Percentiles rank a stretch among this genome's conserved stretches.
Evolutionary conservation across 108 stramenopile genomes (phyloP).

Genomic region (Cyclostephanos invisitatus): DNA sequence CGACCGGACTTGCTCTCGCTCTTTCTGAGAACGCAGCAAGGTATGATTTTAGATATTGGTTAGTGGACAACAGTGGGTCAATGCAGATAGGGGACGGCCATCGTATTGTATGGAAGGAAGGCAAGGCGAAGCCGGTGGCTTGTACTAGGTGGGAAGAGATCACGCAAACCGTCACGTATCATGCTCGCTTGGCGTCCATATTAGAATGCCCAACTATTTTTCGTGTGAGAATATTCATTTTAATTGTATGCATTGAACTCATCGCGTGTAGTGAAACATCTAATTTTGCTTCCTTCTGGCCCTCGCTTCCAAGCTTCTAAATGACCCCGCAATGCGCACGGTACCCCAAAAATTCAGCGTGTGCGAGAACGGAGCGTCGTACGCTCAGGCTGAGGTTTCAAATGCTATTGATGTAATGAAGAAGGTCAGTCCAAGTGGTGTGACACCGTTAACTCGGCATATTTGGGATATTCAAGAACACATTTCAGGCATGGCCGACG

Average conservation of each 20-base stretch:
- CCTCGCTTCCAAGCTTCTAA: slow-evolving; percentile 35
- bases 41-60: slow-evolving; percentile 43
- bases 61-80: slow-evolving; percentile 53
- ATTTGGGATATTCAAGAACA: slow-evolving; percentile 50
- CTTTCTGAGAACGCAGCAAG: slow-evolving; percentile 29
- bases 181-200: slow-evolving; percentile 63
- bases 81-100: slow-evolving; percentile 73
- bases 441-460: slow-evolving; percentile 63
- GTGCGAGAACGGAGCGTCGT: slow-evolving; percentile 38
- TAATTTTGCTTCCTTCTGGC: not conserved
- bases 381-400: slow-evolving; percentile 40
- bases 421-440: slow-evolving; percentile 53
- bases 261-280: not conserved
- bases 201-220: slow-evolving; percentile 61
- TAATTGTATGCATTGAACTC: not conserved
- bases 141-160: slow-evolving; percentile 74
- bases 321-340: slow-evolving; percentile 45
- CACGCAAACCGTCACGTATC: slow-evolving; percentile 63
- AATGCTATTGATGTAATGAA: slow-evolving; percentile 36
- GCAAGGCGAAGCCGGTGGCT: slow-evolving; percentile 33
- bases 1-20: slow-evolving; percentile 39
- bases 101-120: slow-evolving; percentile 39
- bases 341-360: slow-evolving; percentile 57
- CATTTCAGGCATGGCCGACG: slow-evolving; percentile 35
- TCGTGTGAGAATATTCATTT: slow-evolving; percentile 14